Conservation (phyloP, 2,329 filamentous ascomycete genomes). For the Phaeosphaeriaceae sp. region DNA sequence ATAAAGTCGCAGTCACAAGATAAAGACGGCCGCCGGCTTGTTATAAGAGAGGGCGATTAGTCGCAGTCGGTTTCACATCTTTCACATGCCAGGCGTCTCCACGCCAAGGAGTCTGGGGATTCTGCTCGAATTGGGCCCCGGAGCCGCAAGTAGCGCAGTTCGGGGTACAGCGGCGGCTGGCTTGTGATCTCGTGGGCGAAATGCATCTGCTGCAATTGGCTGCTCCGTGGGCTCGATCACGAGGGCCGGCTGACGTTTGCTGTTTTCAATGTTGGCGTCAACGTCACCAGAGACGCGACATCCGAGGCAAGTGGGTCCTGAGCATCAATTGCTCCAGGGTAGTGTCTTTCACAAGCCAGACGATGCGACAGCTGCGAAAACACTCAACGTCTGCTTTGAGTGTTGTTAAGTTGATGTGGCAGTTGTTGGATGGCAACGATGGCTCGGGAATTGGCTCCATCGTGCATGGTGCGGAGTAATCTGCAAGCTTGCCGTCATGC, state of each 20-base stretch:
- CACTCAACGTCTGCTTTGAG: neutral
- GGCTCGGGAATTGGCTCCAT: neutral
- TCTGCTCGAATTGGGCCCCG: slow-evolving; percentile 25
- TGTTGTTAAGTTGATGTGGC: neutral
- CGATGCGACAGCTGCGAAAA: neutral
- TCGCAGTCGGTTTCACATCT: slow-evolving; percentile 26
- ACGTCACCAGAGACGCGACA: slow-evolving; percentile 33
- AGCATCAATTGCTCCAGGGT: neutral
- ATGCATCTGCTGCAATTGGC: slow-evolving; percentile 37
- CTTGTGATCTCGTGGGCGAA: slow-evolving; percentile 39
- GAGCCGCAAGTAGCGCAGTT: slow-evolving; percentile 35
- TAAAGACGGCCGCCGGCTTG: slow-evolving; percentile 24
- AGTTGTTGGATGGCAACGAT: neutral
- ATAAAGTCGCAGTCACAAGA: slow-evolving; percentile 23
- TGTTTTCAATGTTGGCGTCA: slow-evolving; percentile 26
- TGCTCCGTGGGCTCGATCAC: slow-evolving; percentile 1
- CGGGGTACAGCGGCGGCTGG: slow-evolving; percentile 27
- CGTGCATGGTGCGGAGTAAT: slow-evolving; percentile 7
- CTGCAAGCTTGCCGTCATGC: slow-evolving; percentile 9
- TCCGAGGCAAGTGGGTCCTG: neutral
- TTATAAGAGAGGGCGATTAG: slow-evolving; percentile 23
- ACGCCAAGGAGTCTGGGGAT: slow-evolving; percentile 38
- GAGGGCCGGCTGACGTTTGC: slow-evolving; percentile 27
- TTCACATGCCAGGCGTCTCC: slow-evolving; percentile 46
- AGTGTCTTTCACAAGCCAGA: neutral